These are phyloP conservation scores for Metarhizium robertsii DNA, from an alignment of 2,329 filamentous ascomycete species.

Conservation along the genomic window DNA sequence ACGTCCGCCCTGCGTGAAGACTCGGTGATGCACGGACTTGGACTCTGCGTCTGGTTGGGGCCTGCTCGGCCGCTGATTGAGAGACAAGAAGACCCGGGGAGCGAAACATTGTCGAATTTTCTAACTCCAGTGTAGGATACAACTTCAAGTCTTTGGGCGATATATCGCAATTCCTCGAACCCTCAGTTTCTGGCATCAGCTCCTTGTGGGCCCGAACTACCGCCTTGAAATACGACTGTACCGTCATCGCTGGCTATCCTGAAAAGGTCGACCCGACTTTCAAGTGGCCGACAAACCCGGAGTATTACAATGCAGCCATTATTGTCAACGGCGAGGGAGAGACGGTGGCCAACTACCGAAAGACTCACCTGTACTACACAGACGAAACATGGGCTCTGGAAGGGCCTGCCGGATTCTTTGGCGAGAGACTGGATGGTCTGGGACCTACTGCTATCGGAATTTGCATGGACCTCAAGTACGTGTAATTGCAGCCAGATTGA, in stretches of 20 bases:
- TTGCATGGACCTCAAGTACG: conserved; percentile 55
- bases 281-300: conserved; percentile 40
- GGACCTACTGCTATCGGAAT: conserved; percentile 50
- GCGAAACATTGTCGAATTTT: neutral
- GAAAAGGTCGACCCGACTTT: conserved; percentile 49
- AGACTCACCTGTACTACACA: conserved; percentile 48
- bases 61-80: neutral
- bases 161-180: conserved; percentile 62
- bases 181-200: conserved; percentile 53
- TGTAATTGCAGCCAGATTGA: neutral
- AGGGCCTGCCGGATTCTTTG: conserved; percentile 40
- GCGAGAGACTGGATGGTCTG: conserved; percentile 33
- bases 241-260: conserved; percentile 65
- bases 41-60: neutral
- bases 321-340: conserved; percentile 50
- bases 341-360: conserved; percentile 51
- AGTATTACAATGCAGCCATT: conserved; percentile 47
- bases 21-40: neutral
- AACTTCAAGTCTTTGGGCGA: conserved; percentile 64
- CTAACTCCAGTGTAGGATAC: conserved; percentile 45
- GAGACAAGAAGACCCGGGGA: neutral
- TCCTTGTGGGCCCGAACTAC: conserved; percentile 62
- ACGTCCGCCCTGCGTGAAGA: conserved; percentile 11
- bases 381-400: conserved; percentile 55
- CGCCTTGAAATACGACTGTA: conserved; percentile 57